Evolutionary conservation across 805 yeast genomes (phyloP).

Genomic region (Spencermartinsiella europaea): DNA sequence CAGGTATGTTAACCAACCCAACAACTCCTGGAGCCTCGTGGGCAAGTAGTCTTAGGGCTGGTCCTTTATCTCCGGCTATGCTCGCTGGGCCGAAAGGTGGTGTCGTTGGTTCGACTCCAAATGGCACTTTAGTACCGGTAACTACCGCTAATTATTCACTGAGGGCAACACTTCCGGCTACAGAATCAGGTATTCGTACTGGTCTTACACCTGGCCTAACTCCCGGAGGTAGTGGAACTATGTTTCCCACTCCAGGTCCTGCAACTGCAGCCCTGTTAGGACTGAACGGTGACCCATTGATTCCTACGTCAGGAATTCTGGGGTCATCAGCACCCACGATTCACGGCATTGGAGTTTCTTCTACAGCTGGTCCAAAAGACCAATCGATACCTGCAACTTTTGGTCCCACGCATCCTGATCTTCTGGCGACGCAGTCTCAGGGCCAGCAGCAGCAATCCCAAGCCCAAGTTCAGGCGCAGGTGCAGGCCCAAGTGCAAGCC

Average conservation of each 20-base stretch:
- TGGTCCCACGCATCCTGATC: neutral
- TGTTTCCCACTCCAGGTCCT: constrained; percentile 34
- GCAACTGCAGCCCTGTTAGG: constrained; percentile 34
- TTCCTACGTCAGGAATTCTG: constrained; percentile 2
- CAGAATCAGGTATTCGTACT: constrained; percentile 35
- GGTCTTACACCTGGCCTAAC: constrained; percentile 35
- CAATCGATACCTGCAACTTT: neutral
- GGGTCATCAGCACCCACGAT: neutral
- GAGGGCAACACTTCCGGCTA: constrained; percentile 1
- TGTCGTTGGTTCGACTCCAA: neutral
- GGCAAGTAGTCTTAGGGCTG: constrained; percentile 27
- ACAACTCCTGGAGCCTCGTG: constrained; percentile 16
- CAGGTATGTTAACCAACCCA: constrained; percentile 19
- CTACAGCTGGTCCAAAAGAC: neutral
- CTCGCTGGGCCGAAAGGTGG: constrained; percentile 29
- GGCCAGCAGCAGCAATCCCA: neutral
- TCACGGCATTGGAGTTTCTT: neutral
- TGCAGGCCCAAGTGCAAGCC: neutral
- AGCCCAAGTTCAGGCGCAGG: neutral
- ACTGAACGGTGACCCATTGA: constrained; percentile 25
- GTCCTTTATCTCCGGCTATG: constrained; percentile 36
- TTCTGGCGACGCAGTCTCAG: neutral
- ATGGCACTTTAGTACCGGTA: neutral
- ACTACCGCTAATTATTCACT: neutral
- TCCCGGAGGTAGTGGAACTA: constrained; percentile 33